Base-by-base conservation (phyloP, 2,329 filamentous ascomycete species). In the Venturia aucupariae region DNA sequence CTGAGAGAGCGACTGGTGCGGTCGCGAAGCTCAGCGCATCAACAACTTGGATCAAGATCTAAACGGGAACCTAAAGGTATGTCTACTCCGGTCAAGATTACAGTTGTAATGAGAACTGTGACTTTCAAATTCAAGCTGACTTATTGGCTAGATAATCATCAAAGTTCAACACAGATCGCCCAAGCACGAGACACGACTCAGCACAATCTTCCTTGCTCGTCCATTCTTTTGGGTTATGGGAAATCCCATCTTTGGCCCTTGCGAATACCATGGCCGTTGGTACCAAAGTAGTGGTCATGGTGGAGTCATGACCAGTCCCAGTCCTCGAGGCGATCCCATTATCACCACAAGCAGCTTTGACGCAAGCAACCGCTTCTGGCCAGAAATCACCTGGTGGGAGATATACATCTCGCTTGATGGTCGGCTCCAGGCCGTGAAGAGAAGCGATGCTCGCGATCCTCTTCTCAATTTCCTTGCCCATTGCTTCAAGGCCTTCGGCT, bases 181-280 rank as follows among this genome's bases (percentile, higher is more conserved):
- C 69, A 22, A 72, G 65, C 11, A 68, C 70, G 24, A 69, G 66
- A 19, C 68, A 67, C 38, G 69, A 67, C 57, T 71, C 68, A 11
- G 79, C 78, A 69, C 83, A 87, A 70, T 87, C 84, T 55, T 85
- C 83, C 0, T 80, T 78, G 44, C 79, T 81, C 42, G 82, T 83
- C 69, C 84, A 87, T 69, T 88, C 86, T 51, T 82, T 78, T 2
- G 86, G 85, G 68, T 87, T 82, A 70, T 88, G 85, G 69, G 83
- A 86, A 27, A 88, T 74, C 0, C 85, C 85, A 68, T 85, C 81
- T 69, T 78, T 81, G 67, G 84, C 86, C 5, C 84, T 84, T 22
- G 87, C 82, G 68, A 88, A 88, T 35, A 88, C 84, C 85, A 88
- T 88, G 55, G 82, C 81, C 1, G 85, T 86, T 19, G 85, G 85